Evolutionary conservation across 345 rosid species (phyloP).

Genomic region (Eucalyptus globulus): DNA sequence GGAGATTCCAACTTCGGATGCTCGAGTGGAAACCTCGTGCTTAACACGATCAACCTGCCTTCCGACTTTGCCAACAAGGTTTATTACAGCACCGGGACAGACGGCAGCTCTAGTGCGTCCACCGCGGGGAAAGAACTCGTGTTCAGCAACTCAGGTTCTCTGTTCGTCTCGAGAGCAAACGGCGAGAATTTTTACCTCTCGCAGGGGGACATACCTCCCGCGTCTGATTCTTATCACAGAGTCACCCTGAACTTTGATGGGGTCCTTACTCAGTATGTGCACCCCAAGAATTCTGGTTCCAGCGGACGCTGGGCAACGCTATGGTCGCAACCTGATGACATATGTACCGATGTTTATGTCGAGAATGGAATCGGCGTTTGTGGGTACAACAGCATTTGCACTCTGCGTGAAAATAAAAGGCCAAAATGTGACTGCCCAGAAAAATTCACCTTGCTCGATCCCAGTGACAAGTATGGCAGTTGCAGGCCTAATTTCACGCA

Average conservation of each 20-base stretch:
- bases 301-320: not conserved
- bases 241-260: conserved; percentile 28
- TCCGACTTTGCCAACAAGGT: not conserved
- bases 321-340: conserved; percentile 3
- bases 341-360: not conserved
- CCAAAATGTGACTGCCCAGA: not conserved
- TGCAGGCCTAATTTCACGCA: not conserved
- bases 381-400: conserved; percentile 24
- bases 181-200: not conserved
- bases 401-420: not conserved
- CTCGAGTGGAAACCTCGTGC: conserved; percentile 12
- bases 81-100: not conserved
- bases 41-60: conserved; percentile 4
- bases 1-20: conserved; percentile 20
- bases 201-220: not conserved
- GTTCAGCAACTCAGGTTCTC: conserved; percentile 6
- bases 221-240: not conserved
- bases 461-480: not conserved
- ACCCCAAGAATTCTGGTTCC: conserved; percentile 1
- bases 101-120: not conserved
- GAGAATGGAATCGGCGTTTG: conserved; percentile 9
- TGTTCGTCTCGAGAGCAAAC: conserved; percentile 5
- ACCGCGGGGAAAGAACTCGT: not conserved
- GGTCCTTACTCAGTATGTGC: not conserved
- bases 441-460: not conserved